Base-by-base conservation (phyloP, 2,329 filamentous ascomycete genomes). In the Hymenoscyphus repandus region DNA sequence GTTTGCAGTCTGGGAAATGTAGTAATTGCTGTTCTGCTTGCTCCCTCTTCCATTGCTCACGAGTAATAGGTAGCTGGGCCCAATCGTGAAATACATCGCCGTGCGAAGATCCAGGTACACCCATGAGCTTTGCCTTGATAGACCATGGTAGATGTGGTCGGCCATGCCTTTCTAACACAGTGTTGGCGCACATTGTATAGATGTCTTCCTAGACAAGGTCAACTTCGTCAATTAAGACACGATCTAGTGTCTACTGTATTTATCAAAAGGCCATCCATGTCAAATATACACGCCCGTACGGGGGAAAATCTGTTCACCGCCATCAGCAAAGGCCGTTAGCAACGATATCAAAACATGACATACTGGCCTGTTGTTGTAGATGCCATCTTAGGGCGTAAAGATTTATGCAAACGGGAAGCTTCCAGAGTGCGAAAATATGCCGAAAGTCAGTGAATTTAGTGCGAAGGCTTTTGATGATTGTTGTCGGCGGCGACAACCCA, bases 181-280 rank as follows among this genome's bases (percentile, higher is more conserved):
- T 75, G 72, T 99, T 96, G 55, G 90, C 86, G 70, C 88, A 87
- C 22, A 80, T 67, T 0, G 90, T 93, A 75, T 97, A 97, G 49
- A 96, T 61, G 65, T 97, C 92, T 74, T 97, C 38, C 38, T 40
- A 20, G 10, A 40, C 4, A 40, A 11, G 13, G n/a, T n/a, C 10
- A 11, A 40, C 18, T 40, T 13, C 15, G 34, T 17, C 12, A 9
- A 20, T 5, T 6, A 3, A 11, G n/a, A 11, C 5, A 40, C 10
- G 15, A 18, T 37, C 34, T 7, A 17, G 11, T 20, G 18, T n/a
- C 18, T 20, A 18, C 93, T 32, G 88, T 90, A 71, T 97, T 85
- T 66, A 99, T 87, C 15, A 99, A 81, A 32, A 99, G 85, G 54
- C 93, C 93, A 70, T 99, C 93, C 91, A 97, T 96, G 75, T 99